Evolutionary conservation across 306 rosid genomes (phyloP).

Genomic region (Corylus avellana): DNA sequence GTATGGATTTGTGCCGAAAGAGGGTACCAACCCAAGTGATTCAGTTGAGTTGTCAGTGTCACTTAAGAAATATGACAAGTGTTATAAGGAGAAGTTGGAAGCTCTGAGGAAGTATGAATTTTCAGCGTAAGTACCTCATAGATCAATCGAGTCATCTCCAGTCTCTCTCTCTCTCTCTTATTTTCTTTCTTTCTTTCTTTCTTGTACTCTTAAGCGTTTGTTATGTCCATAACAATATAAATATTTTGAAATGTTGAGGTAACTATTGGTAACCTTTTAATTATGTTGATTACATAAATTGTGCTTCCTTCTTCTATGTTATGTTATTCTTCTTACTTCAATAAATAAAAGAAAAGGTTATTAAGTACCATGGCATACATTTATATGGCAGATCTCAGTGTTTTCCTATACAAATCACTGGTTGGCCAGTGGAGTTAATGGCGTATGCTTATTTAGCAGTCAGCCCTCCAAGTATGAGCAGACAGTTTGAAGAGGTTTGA

Average conservation of each 20-base stretch:
- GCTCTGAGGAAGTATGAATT: slow-evolving; percentile 64
- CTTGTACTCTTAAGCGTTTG: neutral
- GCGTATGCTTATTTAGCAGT: slow-evolving; percentile 91
- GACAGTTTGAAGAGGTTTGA: slow-evolving; percentile 77
- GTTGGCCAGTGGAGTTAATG: slow-evolving; percentile 91
- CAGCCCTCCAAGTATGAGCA: slow-evolving; percentile 83
- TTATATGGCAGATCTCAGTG: slow-evolving; percentile 69
- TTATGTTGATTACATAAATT: neutral
- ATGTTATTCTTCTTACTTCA: slow-evolving; percentile 7
- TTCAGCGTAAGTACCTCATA: slow-evolving; percentile 56
- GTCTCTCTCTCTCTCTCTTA: too few relatives aligned
- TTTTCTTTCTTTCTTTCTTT: neutral
- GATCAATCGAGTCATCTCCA: neutral
- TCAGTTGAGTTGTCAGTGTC: slow-evolving; percentile 82
- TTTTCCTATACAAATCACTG: slow-evolving; percentile 82
- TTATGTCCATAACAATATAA: neutral
- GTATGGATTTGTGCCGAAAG: slow-evolving; percentile 91
- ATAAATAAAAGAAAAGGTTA: neutral
- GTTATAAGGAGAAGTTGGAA: slow-evolving; percentile 72
- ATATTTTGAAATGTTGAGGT: neutral
- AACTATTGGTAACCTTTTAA: neutral
- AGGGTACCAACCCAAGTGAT: slow-evolving; percentile 88
- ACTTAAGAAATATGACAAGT: slow-evolving; percentile 67
- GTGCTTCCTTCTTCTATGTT: neutral
- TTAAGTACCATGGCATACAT: slow-evolving; percentile 17